Evolutionary conservation across 2,329 filamentous ascomycete genomes (phyloP).

Genomic region (Pestalotiopsis sp.): DNA sequence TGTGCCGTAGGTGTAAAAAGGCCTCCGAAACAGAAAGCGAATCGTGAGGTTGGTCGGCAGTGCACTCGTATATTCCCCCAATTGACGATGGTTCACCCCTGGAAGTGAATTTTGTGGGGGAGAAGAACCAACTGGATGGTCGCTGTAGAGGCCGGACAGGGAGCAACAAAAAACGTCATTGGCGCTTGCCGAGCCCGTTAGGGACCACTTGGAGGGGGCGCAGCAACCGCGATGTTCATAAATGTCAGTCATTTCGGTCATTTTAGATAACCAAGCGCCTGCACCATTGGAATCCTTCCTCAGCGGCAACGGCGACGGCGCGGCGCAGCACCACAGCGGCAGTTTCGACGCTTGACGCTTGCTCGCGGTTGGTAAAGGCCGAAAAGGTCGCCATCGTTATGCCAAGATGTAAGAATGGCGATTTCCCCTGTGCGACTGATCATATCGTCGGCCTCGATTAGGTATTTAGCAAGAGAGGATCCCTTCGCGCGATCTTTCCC

Average conservation of each 20-base stretch:
- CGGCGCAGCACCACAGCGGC: not conserved
- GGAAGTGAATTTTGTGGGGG: no score
- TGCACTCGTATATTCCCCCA: no score
- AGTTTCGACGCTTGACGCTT: no score
- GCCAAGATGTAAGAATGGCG: not conserved
- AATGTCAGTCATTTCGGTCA: not conserved
- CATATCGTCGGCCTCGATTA: not conserved
- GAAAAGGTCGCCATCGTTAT: not conserved
- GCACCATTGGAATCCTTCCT: not conserved
- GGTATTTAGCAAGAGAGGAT: not conserved
- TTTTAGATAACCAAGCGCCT: not conserved
- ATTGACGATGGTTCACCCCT: no score
- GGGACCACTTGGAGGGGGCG: not conserved
- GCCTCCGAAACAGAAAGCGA: no score
- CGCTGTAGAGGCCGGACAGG: no score
- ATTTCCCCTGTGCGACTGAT: not conserved
- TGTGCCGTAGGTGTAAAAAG: no score
- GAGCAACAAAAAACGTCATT: not conserved
- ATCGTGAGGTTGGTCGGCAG: no score
- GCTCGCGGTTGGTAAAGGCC: not conserved
- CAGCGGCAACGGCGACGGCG: conserved; percentile 2
- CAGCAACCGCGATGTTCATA: not conserved
- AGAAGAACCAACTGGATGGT: no score
- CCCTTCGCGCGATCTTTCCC: not conserved
- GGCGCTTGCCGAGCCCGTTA: not conserved